Evolutionary conservation across 176 grass and related monocot genomes (phyloP).

Genomic region (Triticum urartu): DNA sequence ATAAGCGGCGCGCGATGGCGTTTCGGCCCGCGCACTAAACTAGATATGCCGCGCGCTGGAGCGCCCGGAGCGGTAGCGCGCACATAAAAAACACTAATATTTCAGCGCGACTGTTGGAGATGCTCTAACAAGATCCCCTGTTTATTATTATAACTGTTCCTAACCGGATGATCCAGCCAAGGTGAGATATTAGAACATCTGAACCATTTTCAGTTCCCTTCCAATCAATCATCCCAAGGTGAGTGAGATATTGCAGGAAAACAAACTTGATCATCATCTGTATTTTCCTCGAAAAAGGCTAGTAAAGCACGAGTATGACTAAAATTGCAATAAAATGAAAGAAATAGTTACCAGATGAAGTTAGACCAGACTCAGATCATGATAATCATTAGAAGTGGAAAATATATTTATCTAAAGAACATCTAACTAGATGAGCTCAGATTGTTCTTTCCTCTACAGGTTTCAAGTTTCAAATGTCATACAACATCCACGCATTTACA

Average conservation of each 20-base stretch:
- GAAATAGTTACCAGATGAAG: neutral
- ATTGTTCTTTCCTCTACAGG: neutral
- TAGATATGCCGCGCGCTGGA: no score
- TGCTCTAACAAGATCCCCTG: no score
- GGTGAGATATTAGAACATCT: slow-evolving; percentile 50
- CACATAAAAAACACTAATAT: no score
- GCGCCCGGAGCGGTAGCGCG: no score
- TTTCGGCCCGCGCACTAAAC: no score
- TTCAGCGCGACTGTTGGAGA: no score
- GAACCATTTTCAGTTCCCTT: slow-evolving; percentile 42
- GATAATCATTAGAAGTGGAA: neutral
- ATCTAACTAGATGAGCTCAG: neutral
- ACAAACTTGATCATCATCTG: slow-evolving; percentile 44
- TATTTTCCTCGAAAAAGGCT: slow-evolving; percentile 14
- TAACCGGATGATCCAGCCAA: neutral
- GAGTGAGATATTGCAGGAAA: slow-evolving; percentile 51
- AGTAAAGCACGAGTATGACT: neutral
- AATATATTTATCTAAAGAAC: neutral
- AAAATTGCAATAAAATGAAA: neutral
- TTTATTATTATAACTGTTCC: no score
- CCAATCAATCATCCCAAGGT: slow-evolving; percentile 36
- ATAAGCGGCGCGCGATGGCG: no score
- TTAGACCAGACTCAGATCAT: neutral
- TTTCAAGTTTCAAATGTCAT: neutral
- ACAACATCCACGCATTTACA: slow-evolving; percentile 42